Base-by-base conservation (phyloP, 805 yeast species). In the Wickerhamomyces ciferrii region DNA sequence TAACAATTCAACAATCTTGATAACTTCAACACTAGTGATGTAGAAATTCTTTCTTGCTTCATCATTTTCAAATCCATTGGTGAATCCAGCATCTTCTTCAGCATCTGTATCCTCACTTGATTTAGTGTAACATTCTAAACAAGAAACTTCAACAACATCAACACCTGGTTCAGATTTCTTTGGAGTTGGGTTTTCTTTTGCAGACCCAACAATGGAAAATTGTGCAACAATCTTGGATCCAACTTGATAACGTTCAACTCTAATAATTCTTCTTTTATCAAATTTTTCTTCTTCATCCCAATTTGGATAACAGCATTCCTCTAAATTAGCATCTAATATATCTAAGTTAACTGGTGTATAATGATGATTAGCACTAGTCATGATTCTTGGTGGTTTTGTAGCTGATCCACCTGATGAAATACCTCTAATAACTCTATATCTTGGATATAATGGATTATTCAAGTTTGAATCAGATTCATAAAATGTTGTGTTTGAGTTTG, bases 1-100 rank as follows among this genome's bases (percentile, higher is more conserved):
- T 41, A 82, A 59, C 43, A 80, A 59, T 62, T 82, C 87, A 27
- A 82, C 83, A 52, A 82, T 76, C 60, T 76, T 81, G 51, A 82
- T 75, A 19, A 82, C 85, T 56, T 82, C 87, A 32, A 82, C 86
- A 46, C 82, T 75, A 1, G 87, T 82, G 46, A 82, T 78, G 63
- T 80, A 81, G 58, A 56, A 62, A 8, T 47, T 44, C 29, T 56
- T 52, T 34, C 45, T 45, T 2, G 45, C 2, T 1, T 44, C 51
- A 14, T 46, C 36, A 41, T 14, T 65, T 70, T 48, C 67, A 32
- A n/a, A 32, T n/a, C 35, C 35, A 69, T 41, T 67, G 17, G 27
- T 39, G 41, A 23, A 29, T 20, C 31, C 46, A 20, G 42, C 32
- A 24, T 55, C 61, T 24, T 61, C 64, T 29, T 60, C 56, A 10